These are phyloP conservation scores for Calvatia gigantea DNA, from an alignment of 768 basidiomycete species.

Conservation along the genomic window DNA sequence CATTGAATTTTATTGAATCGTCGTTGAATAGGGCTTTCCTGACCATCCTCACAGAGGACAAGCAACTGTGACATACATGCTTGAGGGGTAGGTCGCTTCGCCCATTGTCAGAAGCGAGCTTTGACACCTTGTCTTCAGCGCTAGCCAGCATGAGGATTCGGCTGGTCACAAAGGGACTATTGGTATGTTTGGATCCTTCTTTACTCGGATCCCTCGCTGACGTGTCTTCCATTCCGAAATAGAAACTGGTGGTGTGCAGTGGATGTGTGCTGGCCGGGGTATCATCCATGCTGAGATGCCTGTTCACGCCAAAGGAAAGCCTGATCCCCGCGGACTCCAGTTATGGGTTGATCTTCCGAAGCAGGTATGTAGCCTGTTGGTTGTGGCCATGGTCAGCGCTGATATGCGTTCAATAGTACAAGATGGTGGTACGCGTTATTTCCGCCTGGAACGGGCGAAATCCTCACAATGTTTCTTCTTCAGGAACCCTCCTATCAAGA, in stretches of 20 bases:
- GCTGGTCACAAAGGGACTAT: slow-evolving; percentile 80
- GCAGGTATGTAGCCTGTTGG: slow-evolving; percentile 32
- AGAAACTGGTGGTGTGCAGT: slow-evolving; percentile 85
- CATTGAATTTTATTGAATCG: neutral
- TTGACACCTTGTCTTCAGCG: slow-evolving; percentile 27
- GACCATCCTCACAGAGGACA: slow-evolving; percentile 94
- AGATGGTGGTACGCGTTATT: slow-evolving; percentile 56
- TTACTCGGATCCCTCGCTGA: neutral
- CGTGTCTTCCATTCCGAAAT: neutral
- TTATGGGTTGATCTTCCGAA: slow-evolving; percentile 85
- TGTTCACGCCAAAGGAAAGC: slow-evolving; percentile 56
- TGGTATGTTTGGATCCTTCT: slow-evolving; percentile 21
- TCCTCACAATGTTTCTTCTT: neutral
- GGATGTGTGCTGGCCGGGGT: slow-evolving; percentile 87
- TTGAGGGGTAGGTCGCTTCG: slow-evolving; percentile 57
- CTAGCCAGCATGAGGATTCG: slow-evolving; percentile 88
- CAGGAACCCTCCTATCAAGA: slow-evolving; percentile 85
- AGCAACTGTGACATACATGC: slow-evolving; percentile 86
- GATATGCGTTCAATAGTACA: slow-evolving; percentile 44
- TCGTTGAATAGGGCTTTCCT: slow-evolving; percentile 63
- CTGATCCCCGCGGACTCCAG: slow-evolving; percentile 81
- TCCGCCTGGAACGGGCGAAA: neutral
- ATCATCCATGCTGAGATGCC: slow-evolving; percentile 92
- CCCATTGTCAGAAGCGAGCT: neutral
- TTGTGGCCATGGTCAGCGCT: slow-evolving; percentile 17